phyloP scores from a whole-genome alignment of 2,329 filamentous ascomycete species.

The Penicillium sp. region DNA sequence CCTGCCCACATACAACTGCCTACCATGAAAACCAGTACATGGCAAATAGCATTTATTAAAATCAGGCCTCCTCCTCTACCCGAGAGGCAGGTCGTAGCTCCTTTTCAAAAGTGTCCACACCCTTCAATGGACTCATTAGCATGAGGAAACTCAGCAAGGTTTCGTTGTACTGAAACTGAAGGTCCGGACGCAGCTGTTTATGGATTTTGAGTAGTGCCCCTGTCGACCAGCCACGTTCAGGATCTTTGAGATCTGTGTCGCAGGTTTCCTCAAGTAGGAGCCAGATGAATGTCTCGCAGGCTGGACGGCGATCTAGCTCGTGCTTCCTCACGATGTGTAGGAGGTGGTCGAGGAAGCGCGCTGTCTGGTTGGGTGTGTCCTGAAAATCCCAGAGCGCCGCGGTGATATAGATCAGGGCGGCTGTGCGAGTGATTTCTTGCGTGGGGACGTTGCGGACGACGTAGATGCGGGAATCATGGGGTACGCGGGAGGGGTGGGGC shows the following conservation, averaged over 20 bases:
- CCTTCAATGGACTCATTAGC: conserved; percentile 36
- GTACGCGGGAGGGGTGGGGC: conserved; percentile 44
- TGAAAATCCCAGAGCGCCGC: conserved; percentile 42
- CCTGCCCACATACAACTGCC: background rate
- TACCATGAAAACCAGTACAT: background rate
- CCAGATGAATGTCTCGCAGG: conserved; percentile 47
- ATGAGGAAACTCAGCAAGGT: conserved; percentile 44
- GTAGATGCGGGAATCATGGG: conserved; percentile 41
- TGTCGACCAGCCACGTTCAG: conserved; percentile 43
- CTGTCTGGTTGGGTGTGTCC: conserved; percentile 35
- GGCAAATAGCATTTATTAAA: background rate
- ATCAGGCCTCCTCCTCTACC: background rate
- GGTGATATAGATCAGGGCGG: conserved; percentile 46
- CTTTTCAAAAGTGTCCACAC: conserved; percentile 40
- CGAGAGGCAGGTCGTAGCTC: conserved; percentile 27
- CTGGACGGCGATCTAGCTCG: conserved; percentile 39
- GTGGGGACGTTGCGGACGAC: conserved; percentile 40
- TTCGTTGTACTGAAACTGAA: conserved; percentile 48
- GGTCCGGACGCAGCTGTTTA: conserved; percentile 40
- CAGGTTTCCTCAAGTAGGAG: conserved; percentile 44
- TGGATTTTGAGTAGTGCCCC: conserved; percentile 42
- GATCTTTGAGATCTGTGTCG: conserved; percentile 41
- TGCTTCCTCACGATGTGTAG: conserved; percentile 33
- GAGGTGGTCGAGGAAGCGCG: conserved; percentile 40
- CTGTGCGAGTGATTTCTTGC: conserved; percentile 43